phyloP scores from a whole-genome alignment of 176 grass and related monocot genomes.

The Canna indica region DNA sequence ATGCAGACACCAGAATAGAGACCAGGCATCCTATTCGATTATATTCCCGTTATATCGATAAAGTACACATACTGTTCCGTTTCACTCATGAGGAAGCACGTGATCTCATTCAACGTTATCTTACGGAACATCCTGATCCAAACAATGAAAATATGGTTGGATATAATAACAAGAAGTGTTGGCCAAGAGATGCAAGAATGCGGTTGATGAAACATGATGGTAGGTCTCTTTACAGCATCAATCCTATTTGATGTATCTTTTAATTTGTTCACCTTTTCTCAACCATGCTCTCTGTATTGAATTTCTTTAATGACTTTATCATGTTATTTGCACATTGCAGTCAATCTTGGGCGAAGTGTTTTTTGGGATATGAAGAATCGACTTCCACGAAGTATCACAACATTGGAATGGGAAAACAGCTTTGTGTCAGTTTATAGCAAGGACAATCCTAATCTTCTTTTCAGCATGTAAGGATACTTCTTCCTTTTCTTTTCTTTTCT shows the following conservation, averaged over 20 bases:
- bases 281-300: not conserved
- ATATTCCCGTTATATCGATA: slow-evolving; percentile 94
- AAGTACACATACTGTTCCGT: slow-evolving; percentile 92
- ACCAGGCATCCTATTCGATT: slow-evolving; percentile 87
- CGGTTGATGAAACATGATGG: slow-evolving; percentile 99
- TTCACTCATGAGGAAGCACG: slow-evolving; percentile 97
- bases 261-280: not conserved
- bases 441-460: slow-evolving; percentile 93
- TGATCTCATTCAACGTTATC: slow-evolving; percentile 91
- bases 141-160: slow-evolving; percentile 99
- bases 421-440: slow-evolving; percentile 97
- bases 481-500: slow-evolving; percentile 3
- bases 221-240: slow-evolving; percentile 10
- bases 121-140: slow-evolving; percentile 97
- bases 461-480: slow-evolving; percentile 64
- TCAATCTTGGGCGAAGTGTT: slow-evolving; percentile 97
- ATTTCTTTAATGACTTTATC: not conserved
- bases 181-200: slow-evolving; percentile 99
- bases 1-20: slow-evolving; percentile 84
- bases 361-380: slow-evolving; percentile 99
- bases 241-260: not conserved
- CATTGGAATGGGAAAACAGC: slow-evolving; percentile 95
- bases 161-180: slow-evolving; percentile 98
- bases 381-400: slow-evolving; percentile 91
- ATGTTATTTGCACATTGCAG: slow-evolving; percentile 8